phyloP scores from a whole-genome alignment of 2,329 filamentous ascomycete species.

The Talaromyces sp. region DNA sequence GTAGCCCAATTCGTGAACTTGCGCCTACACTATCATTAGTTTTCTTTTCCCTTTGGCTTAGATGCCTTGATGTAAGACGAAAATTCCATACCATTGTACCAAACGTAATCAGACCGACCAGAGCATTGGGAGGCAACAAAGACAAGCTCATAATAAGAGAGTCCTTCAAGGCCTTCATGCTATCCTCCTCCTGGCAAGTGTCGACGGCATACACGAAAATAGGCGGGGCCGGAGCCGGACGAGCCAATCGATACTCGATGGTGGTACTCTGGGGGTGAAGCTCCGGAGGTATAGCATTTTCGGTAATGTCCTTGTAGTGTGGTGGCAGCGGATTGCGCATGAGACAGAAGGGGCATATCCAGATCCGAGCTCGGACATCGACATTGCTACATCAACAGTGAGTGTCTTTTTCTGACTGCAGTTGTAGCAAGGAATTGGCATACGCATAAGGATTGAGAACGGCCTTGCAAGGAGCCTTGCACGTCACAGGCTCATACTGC shows the following conservation, averaged over 20 bases:
- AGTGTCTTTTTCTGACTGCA: neutral
- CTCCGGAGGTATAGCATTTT: conserved; percentile 60
- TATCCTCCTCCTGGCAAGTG: conserved; percentile 64
- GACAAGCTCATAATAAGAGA: conserved; percentile 62
- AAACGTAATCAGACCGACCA: conserved; percentile 61
- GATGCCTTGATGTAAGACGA: conserved; percentile 1
- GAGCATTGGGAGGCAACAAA: conserved; percentile 56
- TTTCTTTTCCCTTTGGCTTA: neutral
- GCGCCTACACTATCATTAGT: conserved; percentile 50
- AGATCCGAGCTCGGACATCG: conserved; percentile 60
- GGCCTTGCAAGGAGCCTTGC: conserved; percentile 91
- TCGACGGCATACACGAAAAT: conserved; percentile 65
- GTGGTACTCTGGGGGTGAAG: conserved; percentile 60
- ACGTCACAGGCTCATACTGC: conserved; percentile 93
- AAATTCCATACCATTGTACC: conserved; percentile 75
- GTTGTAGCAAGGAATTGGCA: conserved; percentile 19
- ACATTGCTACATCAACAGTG: conserved; percentile 45
- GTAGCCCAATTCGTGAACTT: conserved; percentile 97
- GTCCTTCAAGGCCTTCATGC: conserved; percentile 60
- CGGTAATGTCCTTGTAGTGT: conserved; percentile 65
- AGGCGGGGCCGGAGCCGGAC: conserved; percentile 58
- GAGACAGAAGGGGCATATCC: conserved; percentile 65
- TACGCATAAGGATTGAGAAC: conserved; percentile 97
- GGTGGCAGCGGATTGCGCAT: conserved; percentile 60
- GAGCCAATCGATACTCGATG: conserved; percentile 59